Evolutionary conservation across 139 green algal species (phyloP), one percentile per base, ranked within the genome.

Genomic region (Volvox africanus): DNA sequence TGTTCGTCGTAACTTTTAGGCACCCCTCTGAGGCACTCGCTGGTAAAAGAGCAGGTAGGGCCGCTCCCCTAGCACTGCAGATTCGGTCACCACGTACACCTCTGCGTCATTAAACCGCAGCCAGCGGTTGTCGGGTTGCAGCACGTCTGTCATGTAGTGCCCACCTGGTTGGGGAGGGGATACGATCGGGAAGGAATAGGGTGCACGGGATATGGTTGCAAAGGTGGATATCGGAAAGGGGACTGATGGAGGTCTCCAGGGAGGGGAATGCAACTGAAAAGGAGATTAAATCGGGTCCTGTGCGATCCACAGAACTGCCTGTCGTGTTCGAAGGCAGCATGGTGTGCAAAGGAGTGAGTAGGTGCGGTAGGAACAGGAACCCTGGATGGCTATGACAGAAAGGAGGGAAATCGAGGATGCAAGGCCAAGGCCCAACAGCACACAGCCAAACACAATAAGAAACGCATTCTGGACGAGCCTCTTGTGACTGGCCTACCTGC

Each of bases 131-230:
- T 95, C 92, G 1, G 89, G 89, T 93, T 98, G 97, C 36, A 92
- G 92, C 76, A 97, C 96, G 75, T 98, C 95, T 1, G 96, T 93
- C 0, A 96, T 98, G 95, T 98, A 98, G 88, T 98, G 96, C n/a
- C 97, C 94, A 55, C 92, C 94, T 95, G 94, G 44, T 55, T 9
- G 9, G 44, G 44, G 44, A 9, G 9, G 77, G 36, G 89, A 28
- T 17, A 12, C 3, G 61, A 21, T 2, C 35, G 35, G 1, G 76
- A 5, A 28, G 65, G 65, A 17, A 19, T 62, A n/a, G 37, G 61
- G 24, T 20, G 62, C 67, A 69, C 17, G n/a, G 19, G 82, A 9
- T 32, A 19, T 11, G 20, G 61, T 55, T 79, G 32, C 16, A 11
- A 55, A 62, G 26, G 5, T 5, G 19, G 30, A 62, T n/a, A 55